phyloP scores from a whole-genome alignment of 139 green algal genomes.

The Nannochloris sp. region DNA sequence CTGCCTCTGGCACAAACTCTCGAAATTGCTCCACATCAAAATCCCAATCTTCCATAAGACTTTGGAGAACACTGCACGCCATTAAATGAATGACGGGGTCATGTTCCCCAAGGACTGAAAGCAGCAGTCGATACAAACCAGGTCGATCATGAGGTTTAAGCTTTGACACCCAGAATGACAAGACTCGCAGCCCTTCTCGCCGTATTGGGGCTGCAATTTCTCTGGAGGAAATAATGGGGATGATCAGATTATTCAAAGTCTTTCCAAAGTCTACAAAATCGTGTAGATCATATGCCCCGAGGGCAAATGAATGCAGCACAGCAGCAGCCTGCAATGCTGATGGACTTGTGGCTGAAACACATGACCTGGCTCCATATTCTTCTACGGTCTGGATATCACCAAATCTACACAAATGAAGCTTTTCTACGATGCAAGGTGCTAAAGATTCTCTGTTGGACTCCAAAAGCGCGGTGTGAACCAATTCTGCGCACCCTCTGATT shows the following conservation, averaged over 20 bases:
- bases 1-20: conserved; percentile 31
- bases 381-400: background rate
- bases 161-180: conserved; percentile 45
- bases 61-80: conserved; percentile 41
- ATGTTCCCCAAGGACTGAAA: conserved; percentile 33
- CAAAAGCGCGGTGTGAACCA: conserved; percentile 49
- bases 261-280: conserved; percentile 65
- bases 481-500: conserved; percentile 56
- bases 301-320: conserved; percentile 61
- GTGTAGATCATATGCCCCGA: conserved; percentile 68
- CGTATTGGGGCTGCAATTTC: conserved; percentile 26
- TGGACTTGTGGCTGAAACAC: background rate
- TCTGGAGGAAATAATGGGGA: conserved; percentile 33
- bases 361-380: conserved; percentile 3
- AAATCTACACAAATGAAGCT: conserved; percentile 24
- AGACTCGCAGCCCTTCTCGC: conserved; percentile 39
- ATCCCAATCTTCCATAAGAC: conserved; percentile 68
- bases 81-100: conserved; percentile 50
- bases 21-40: conserved; percentile 61
- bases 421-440: conserved; percentile 42
- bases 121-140: conserved; percentile 41
- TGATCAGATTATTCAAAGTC: conserved; percentile 38
- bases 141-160: conserved; percentile 32
- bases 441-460: conserved; percentile 42
- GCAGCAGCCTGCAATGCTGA: conserved; percentile 66